These are phyloP conservation scores for Neonectria faginata DNA, from an alignment of 2,329 filamentous ascomycete genomes.

Conservation along the genomic window DNA sequence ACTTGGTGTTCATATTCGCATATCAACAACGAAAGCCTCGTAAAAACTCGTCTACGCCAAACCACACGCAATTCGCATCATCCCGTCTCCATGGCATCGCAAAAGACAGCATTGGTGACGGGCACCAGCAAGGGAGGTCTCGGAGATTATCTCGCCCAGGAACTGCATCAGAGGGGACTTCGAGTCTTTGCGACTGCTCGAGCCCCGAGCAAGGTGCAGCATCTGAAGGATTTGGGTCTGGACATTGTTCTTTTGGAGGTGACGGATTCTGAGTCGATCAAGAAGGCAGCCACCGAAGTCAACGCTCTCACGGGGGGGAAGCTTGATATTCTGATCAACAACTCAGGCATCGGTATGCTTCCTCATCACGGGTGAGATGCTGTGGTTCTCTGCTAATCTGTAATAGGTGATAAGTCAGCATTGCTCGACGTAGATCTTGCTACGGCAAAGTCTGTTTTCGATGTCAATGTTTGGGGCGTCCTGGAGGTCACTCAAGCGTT, in stretches of 20 bases:
- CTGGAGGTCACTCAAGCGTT: constrained; percentile 55
- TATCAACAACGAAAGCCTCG: background rate
- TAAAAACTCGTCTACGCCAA: background rate
- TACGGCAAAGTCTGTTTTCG: constrained; percentile 47
- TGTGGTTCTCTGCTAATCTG: constrained; percentile 1
- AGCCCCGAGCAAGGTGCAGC: constrained; percentile 48
- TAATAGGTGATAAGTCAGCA: constrained; percentile 35
- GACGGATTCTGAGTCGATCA: constrained; percentile 50
- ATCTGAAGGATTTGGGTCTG: constrained; percentile 50
- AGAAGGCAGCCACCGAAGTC: constrained; percentile 48
- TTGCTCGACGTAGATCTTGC: constrained; percentile 39
- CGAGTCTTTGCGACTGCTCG: constrained; percentile 57
- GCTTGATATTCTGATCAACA: constrained; percentile 59
- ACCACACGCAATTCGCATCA: background rate
- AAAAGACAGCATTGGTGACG: constrained; percentile 51
- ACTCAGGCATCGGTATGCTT: constrained; percentile 51
- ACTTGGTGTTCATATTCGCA: background rate
- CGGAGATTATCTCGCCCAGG: constrained; percentile 54
- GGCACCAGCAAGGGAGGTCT: constrained; percentile 55
- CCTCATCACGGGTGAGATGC: constrained; percentile 30
- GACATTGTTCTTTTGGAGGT: constrained; percentile 57
- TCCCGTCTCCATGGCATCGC: constrained; percentile 19
- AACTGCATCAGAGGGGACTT: constrained; percentile 52
- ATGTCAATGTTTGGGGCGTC: constrained; percentile 54
- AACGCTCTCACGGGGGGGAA: constrained; percentile 49